Percentiles rank a stretch among this genome's conserved stretches.
These are phyloP conservation scores for Platanthera zijinensis DNA, from an alignment of 106 monocot genomes.

Conservation along the genomic window DNA sequence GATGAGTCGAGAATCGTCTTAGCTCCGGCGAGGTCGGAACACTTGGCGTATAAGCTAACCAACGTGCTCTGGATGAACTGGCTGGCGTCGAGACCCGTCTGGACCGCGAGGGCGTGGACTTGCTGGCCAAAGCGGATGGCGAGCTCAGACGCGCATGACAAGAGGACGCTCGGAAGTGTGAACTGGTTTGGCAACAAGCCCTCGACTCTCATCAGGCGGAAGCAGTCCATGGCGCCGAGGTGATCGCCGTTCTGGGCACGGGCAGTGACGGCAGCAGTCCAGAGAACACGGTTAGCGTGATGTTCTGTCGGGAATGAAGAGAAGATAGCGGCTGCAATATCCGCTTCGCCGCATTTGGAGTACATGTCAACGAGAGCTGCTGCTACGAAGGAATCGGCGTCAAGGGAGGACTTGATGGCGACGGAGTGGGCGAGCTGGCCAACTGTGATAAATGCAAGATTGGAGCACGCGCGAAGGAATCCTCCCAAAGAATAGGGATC, in stretches of 20 bases:
- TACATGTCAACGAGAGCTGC: slow-evolving; percentile 36
- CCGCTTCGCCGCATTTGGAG: slow-evolving; percentile 18
- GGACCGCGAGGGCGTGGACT: slow-evolving; percentile 31
- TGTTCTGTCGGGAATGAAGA: slow-evolving; percentile 7
- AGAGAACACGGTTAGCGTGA: slow-evolving; percentile 26
- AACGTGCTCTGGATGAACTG: slow-evolving; percentile 42
- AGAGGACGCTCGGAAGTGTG: slow-evolving; percentile 37
- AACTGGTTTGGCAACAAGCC: slow-evolving; percentile 28
- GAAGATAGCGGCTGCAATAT: slow-evolving; percentile 21
- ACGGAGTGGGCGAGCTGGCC: slow-evolving; percentile 26
- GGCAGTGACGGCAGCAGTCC: slow-evolving; percentile 28
- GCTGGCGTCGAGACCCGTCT: slow-evolving; percentile 23
- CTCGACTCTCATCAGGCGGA: slow-evolving; percentile 22
- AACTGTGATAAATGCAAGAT: background rate
- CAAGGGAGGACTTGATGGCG: slow-evolving; percentile 25
- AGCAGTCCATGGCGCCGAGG: slow-evolving; percentile 19
- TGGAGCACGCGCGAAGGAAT: slow-evolving; percentile 13
- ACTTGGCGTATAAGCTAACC: slow-evolving; percentile 35
- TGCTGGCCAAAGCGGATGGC: slow-evolving; percentile 20
- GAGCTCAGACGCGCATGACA: slow-evolving; percentile 18
- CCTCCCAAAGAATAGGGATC: slow-evolving; percentile 14
- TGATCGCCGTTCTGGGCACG: slow-evolving; percentile 15
- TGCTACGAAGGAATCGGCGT: slow-evolving; percentile 24
- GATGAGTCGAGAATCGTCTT: slow-evolving; percentile 15
- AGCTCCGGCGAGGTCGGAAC: slow-evolving; percentile 17